Evolutionary conservation across 805 yeast species (phyloP).

Genomic region (Starmerella kuoi): DNA sequence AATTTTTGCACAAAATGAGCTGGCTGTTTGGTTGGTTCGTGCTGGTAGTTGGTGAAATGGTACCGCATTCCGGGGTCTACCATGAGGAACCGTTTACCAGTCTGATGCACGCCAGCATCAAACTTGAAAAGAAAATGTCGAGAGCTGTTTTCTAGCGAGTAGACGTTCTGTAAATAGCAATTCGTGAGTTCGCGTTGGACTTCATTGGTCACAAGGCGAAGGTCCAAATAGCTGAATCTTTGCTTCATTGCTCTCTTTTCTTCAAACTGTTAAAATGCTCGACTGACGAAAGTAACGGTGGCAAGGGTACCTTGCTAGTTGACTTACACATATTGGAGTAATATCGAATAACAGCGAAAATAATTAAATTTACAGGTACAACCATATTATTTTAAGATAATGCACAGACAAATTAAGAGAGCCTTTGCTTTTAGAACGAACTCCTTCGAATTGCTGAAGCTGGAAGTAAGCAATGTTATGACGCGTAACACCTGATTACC

Average conservation of each 20-base stretch:
- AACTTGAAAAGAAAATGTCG: conserved; percentile 72
- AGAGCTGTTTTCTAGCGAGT: conserved; percentile 59
- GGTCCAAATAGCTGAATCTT: conserved; percentile 73
- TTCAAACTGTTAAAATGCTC: no score
- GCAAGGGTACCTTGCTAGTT: no score
- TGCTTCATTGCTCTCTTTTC: conserved; percentile 48
- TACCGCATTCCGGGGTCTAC: conserved; percentile 78
- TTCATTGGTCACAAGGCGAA: conserved; percentile 59
- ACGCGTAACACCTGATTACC: no score
- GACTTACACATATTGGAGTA: no score
- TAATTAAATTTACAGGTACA: background rate
- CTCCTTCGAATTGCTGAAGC: no score
- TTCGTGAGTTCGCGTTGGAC: conserved; percentile 44
- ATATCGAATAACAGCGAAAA: no score
- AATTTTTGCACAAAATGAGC: conserved; percentile 75
- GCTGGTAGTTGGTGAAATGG: conserved; percentile 65
- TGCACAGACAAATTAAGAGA: no score
- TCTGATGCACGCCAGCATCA: conserved; percentile 45
- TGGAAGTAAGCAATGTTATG: no score
- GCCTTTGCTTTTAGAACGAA: no score
- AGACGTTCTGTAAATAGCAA: conserved; percentile 70
- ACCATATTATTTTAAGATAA: background rate
- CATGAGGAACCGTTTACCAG: conserved; percentile 61
- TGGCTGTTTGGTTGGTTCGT: conserved; percentile 72
- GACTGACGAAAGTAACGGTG: no score